Evolutionary conservation across 352 stramenopile genomes (phyloP).

Genomic region (Pythium dissotocum): DNA sequence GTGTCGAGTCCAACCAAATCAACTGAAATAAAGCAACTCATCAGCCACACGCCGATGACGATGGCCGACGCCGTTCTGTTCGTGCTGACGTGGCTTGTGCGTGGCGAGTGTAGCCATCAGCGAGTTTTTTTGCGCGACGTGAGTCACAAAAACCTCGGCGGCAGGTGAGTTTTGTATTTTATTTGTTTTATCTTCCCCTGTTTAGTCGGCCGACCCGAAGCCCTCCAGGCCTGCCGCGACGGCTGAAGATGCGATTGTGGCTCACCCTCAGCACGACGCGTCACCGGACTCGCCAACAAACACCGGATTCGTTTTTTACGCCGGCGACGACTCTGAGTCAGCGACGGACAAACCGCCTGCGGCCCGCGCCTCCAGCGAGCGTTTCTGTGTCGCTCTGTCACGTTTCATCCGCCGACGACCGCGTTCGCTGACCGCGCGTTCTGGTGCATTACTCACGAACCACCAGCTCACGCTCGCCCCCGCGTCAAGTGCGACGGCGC

Average conservation of each 20-base stretch:
- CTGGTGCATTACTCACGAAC: slow-evolving; percentile 1
- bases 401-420: not conserved
- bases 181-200: slow-evolving; percentile 24
- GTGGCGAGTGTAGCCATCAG: slow-evolving; percentile 3
- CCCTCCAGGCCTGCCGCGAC: not conserved
- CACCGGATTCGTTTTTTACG: not conserved
- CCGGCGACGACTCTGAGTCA: not conserved
- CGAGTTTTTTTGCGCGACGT: slow-evolving; percentile 16
- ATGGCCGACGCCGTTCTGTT: not conserved
- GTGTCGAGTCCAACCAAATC: slow-evolving; percentile 8
- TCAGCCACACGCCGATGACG: slow-evolving; percentile 2
- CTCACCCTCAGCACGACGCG: not conserved
- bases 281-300: not conserved
- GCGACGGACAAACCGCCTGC: not conserved
- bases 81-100: not conserved
- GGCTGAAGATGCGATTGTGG: slow-evolving; percentile 21
- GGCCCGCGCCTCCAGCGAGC: not conserved
- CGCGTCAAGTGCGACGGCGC: not conserved
- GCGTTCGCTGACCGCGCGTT: not conserved
- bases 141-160: slow-evolving; percentile 15
- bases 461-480: not conserved
- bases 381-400: not conserved
- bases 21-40: slow-evolving; percentile 30
- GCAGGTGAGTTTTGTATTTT: slow-evolving; percentile 26
- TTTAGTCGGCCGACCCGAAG: slow-evolving; percentile 14